Evolutionary conservation across 2,329 filamentous ascomycete genomes (phyloP).

Genomic region (Neofusicoccum laricinum): DNA sequence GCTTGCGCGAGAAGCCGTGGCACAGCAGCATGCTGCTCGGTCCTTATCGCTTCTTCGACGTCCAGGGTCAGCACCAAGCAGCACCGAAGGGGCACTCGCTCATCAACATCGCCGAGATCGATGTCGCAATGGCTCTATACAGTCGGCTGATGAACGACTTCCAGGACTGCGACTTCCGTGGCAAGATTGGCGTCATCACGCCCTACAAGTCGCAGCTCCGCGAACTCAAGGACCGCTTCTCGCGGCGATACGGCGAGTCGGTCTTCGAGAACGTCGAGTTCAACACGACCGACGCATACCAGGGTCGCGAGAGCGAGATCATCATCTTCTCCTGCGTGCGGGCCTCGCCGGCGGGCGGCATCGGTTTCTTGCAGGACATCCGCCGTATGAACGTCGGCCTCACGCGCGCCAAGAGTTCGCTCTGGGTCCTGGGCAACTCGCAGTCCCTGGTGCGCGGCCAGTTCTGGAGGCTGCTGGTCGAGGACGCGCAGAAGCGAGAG

Average conservation of each 20-base stretch:
- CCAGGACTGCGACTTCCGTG: constrained; percentile 64
- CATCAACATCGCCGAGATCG: constrained; percentile 82
- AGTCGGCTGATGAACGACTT: constrained; percentile 73
- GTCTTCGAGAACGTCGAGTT: constrained; percentile 86
- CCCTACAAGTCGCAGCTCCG: constrained; percentile 93
- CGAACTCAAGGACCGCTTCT: constrained; percentile 74
- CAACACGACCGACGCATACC: constrained; percentile 98
- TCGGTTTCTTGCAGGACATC: constrained; percentile 97
- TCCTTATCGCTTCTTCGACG: constrained; percentile 96
- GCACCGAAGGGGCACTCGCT: constrained; percentile 84
- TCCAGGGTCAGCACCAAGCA: constrained; percentile 79
- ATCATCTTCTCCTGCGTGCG: constrained; percentile 99
- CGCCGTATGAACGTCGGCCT: constrained; percentile 99
- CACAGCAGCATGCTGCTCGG: constrained; percentile 77
- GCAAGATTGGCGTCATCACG: constrained; percentile 95
- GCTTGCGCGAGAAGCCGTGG: constrained; percentile 76
- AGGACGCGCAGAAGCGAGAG: constrained; percentile 71
- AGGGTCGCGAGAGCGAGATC: constrained; percentile 93
- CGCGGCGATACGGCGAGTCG: constrained; percentile 65
- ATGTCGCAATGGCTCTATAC: constrained; percentile 82
- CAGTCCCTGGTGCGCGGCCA: constrained; percentile 80
- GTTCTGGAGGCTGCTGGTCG: constrained; percentile 85
- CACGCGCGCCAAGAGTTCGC: constrained; percentile 90
- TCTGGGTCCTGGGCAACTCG: constrained; percentile 95
- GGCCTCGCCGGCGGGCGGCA: constrained; percentile 86